Evolutionary conservation across 768 basidiomycete genomes (phyloP).

Genomic region (Lentinus brumalis): DNA sequence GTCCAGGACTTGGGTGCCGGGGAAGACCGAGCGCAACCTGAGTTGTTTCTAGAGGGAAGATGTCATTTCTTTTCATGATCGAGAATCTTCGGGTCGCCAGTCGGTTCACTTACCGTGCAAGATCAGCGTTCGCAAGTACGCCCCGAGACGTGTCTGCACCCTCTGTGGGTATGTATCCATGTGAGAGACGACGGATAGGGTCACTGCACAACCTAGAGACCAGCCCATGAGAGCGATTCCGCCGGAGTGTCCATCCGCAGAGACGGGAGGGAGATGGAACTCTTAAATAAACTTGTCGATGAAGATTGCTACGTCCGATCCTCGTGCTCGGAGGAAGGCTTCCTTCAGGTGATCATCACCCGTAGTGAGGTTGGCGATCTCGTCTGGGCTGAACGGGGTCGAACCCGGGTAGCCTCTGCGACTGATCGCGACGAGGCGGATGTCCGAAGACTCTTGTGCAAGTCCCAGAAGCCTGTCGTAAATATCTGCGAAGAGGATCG

Average conservation of each 20-base stretch:
- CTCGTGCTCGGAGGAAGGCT: conserved; percentile 31
- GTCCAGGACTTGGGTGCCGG: neutral
- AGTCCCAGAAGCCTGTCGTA: neutral
- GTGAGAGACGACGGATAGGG: conserved; percentile 7
- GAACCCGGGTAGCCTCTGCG: conserved; percentile 30
- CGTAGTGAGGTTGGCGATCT: conserved; percentile 3
- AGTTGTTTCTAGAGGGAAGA: neutral
- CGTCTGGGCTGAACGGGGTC: conserved; percentile 20
- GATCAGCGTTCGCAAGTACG: neutral
- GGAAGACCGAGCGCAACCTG: neutral
- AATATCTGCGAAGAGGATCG: neutral
- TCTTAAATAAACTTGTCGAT: conserved; percentile 6
- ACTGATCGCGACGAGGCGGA: conserved; percentile 27
- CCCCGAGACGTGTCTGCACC: neutral
- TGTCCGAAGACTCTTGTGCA: conserved; percentile 6
- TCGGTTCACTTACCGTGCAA: neutral
- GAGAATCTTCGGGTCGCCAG: neutral
- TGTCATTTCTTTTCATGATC: no score
- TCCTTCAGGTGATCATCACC: conserved; percentile 24
- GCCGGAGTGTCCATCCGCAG: conserved; percentile 1
- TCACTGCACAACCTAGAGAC: conserved; percentile 2
- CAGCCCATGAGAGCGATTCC: conserved; percentile 12
- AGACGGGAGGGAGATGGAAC: neutral
- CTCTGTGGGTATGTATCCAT: neutral
- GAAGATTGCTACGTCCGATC: conserved; percentile 17